Conservation (phyloP, 139 green algal species). For the Chlorella sp. region DNA sequence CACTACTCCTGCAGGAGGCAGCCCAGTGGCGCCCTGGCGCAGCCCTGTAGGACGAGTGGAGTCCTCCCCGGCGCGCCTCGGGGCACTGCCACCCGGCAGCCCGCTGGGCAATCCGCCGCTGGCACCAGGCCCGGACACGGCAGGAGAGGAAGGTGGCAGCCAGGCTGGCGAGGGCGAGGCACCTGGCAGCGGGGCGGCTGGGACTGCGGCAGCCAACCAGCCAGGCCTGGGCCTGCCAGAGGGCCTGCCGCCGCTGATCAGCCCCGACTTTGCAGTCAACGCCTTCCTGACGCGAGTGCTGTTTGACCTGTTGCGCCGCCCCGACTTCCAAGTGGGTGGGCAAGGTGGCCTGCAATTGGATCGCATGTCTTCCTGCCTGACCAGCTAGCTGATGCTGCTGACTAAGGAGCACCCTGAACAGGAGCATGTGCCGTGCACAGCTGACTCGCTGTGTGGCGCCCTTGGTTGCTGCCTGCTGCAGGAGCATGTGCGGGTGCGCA, state of each 20-base stretch:
- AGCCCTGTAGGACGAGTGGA: background rate
- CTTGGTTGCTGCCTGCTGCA: background rate
- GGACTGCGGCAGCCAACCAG: background rate
- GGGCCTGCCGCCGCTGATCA: conserved; percentile 31
- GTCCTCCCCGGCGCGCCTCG: background rate
- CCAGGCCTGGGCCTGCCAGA: background rate
- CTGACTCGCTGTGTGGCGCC: too few relatives aligned
- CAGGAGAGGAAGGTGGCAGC: background rate
- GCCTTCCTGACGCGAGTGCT: conserved; percentile 45
- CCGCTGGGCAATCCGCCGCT: background rate
- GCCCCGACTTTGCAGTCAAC: conserved; percentile 55
- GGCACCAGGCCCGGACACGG: background rate
- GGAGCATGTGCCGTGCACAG: too few relatives aligned
- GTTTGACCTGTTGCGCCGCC: conserved; percentile 63
- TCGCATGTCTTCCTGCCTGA: too few relatives aligned
- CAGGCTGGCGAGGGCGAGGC: background rate
- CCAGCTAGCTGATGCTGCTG: too few relatives aligned
- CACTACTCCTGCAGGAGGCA: background rate
- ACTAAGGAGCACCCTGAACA: too few relatives aligned
- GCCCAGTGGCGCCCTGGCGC: background rate
- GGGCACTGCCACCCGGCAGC: conserved; percentile 10
- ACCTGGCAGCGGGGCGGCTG: background rate
- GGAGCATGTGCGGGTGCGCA: conserved; percentile 25
- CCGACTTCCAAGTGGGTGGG: conserved; percentile 39
- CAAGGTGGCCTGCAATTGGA: too few relatives aligned